Conservation (phyloP, 345 rosid genomes). For the Rhodamnia argentea region DNA sequence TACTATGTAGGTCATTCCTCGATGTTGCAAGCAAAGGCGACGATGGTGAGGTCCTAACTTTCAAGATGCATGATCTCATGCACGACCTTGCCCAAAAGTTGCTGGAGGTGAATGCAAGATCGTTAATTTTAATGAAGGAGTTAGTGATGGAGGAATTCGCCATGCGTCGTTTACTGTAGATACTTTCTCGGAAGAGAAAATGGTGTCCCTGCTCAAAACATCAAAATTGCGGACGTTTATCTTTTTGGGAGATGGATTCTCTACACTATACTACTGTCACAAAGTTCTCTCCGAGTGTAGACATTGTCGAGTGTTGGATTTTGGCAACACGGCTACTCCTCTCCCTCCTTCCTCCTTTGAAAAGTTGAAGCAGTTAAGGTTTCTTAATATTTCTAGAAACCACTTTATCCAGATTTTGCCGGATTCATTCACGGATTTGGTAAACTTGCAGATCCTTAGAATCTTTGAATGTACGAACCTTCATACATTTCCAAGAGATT, state of each 20-base stretch:
- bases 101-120: background rate
- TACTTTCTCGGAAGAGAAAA: too few relatives aligned
- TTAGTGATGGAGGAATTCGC: too few relatives aligned
- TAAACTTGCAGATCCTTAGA: background rate
- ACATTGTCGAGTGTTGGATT: background rate
- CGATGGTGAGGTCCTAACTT: fast-evolving
- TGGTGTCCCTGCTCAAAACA: too few relatives aligned
- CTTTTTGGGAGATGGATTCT: too few relatives aligned
- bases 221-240: too few relatives aligned
- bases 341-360: background rate
- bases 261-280: too few relatives aligned
- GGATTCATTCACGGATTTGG: background rate
- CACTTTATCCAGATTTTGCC: background rate
- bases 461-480: fast-evolving
- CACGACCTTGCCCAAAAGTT: background rate
- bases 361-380: background rate
- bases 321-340: background rate
- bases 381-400: background rate
- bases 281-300: background rate
- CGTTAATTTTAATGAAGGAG: too few relatives aligned
- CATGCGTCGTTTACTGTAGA: too few relatives aligned
- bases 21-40: background rate
- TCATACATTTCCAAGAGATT: background rate
- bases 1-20: background rate
- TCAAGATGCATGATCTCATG: background rate